Base-by-base conservation (phyloP, 805 yeast genomes). In the Zygosaccharomyces bisporus region DNA sequence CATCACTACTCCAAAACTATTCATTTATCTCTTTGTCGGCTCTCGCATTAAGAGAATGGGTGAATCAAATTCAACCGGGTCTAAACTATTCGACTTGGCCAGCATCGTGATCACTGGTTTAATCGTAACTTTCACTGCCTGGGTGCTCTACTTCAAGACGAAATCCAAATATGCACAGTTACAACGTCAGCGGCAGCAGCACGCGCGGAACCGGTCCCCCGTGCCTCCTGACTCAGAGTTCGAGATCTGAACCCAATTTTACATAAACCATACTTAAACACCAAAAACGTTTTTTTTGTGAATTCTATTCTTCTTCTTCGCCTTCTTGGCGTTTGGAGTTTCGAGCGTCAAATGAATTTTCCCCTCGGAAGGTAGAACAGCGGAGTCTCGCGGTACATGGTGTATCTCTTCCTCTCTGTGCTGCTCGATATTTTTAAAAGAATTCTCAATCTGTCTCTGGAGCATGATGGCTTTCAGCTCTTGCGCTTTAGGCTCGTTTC, bases 21-120 rank as follows among this genome's bases (percentile, higher is more conserved):
- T 86, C n/a, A 68, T 86, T 41, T 86, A 83, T 55, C 67, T 87
- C 8, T 89, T 86, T 57, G 76, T 87, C 27, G 97, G 97, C 4
- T 74, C 79, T 41, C 80, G 86, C 45, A 59, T 90, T 27, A 85
- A 80, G 46, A 76, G 77, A 34, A 68, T 90, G 41, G 91, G 93
- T 2, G 77, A 78, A 42, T 65, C 74, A 2, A 74, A 75, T 29
- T 76, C 80, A 30, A 49, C 70, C 3, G 57, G 71, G 1, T 69
- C 82, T 2, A 76, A 76, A 55, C 34, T 82, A n/a, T 68, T 84
- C 6, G 91, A 88, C 59, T 42, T 83, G 2, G 19, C 79, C 1
- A 77, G 89, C 39, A 76, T 89, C 1, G 3, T 77, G 0, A 49
- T 83, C 3, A 80, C 96, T 0, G 69, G 68, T 3, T 34, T 63